Conservation (phyloP, 164 flowering plant genomes). For the Malania oleifera region DNA sequence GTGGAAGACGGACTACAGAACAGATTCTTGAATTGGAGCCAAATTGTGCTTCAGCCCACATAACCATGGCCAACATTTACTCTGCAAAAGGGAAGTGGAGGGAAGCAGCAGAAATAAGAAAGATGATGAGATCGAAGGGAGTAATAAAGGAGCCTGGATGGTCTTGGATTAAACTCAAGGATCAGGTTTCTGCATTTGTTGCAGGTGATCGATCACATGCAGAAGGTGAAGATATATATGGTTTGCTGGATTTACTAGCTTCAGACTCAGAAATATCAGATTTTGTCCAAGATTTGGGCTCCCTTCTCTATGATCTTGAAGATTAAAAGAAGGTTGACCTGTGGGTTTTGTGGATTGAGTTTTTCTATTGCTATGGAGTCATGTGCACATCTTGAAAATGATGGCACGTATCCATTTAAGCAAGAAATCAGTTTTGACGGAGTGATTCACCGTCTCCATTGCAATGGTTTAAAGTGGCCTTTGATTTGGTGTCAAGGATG, state of each 20-base stretch:
- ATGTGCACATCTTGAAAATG: no score
- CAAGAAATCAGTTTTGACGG: no score
- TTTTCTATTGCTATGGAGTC: no score
- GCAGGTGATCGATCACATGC: conserved; percentile 66
- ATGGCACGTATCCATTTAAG: no score
- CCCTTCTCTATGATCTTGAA: conserved; percentile 16
- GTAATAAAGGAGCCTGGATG: conserved; percentile 83
- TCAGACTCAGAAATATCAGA: conserved; percentile 21
- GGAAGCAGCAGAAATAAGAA: conserved; percentile 69
- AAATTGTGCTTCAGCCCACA: conserved; percentile 69
- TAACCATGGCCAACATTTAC: conserved; percentile 65
- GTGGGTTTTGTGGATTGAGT: no score
- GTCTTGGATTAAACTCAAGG: conserved; percentile 77
- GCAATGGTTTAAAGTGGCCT: no score
- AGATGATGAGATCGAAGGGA: conserved; percentile 68
- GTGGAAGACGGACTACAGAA: conserved; percentile 60
- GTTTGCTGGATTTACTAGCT: conserved; percentile 39
- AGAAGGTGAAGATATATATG: conserved; percentile 47
- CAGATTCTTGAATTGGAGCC: conserved; percentile 54
- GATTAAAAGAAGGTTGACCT: conserved; percentile 14
- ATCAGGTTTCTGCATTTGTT: conserved; percentile 56
- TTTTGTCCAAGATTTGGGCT: conserved; percentile 17
- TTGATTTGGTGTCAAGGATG: no score
- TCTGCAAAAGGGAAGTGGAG: conserved; percentile 67
- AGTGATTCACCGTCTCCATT: no score